phyloP scores from a whole-genome alignment of 768 basidiomycete genomes.

The Leccinum incarnatum region DNA sequence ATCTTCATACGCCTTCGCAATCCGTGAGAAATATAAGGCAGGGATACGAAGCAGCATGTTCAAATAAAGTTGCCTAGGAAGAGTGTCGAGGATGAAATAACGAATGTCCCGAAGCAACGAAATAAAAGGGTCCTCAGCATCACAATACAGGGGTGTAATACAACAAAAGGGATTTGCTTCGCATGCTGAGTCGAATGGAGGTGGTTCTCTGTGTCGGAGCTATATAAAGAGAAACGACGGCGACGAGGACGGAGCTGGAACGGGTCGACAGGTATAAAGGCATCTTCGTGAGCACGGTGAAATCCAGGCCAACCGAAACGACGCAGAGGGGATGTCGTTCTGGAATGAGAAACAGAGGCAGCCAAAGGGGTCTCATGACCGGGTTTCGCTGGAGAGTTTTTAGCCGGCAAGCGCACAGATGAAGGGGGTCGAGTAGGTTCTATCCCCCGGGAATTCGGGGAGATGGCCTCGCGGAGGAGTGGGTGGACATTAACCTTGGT shows the following conservation, averaged over 20 bases:
- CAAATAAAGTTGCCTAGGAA: constrained; percentile 45
- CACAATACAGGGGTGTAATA: constrained; percentile 17
- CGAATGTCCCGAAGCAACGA: constrained; percentile 18
- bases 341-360: constrained; percentile 37
- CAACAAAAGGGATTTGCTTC: constrained; percentile 24
- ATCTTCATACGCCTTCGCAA: constrained; percentile 72
- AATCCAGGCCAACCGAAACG: constrained; percentile 54
- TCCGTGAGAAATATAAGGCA: constrained; percentile 75
- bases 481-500: constrained; percentile 34
- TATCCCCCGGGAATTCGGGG: constrained; percentile 7
- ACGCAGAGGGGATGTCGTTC: constrained; percentile 55
- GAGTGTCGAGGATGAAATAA: constrained; percentile 33
- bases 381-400: constrained; percentile 17
- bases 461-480: constrained; percentile 17
- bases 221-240: constrained; percentile 20
- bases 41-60: constrained; percentile 64
- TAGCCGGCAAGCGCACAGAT: constrained; percentile 1
- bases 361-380: constrained; percentile 27
- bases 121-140: constrained; percentile 12
- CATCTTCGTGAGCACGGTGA: constrained; percentile 51
- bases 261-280: constrained; percentile 56
- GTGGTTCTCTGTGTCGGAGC: constrained; percentile 20
- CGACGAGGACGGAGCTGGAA: constrained; percentile 36
- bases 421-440: constrained; percentile 13
- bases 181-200: constrained; percentile 22